phyloP scores from a whole-genome alignment of 108 stramenopile genomes.

The Skeletonema costatum region DNA sequence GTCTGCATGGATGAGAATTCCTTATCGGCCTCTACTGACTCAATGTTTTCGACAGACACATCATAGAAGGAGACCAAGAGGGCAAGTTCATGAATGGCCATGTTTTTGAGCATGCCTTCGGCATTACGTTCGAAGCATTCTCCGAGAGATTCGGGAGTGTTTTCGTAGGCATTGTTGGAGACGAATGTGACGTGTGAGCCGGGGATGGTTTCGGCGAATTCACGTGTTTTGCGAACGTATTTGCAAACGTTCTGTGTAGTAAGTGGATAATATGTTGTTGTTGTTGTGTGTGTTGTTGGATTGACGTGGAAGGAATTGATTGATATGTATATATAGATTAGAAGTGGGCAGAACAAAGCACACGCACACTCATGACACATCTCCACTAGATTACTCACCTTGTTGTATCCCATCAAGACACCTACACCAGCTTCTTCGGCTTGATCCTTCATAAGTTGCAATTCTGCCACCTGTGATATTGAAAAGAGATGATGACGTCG shows the following conservation, averaged over 20 bases:
- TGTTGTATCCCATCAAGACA: slow-evolving; percentile 94
- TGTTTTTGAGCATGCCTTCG: slow-evolving; percentile 96
- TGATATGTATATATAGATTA: too few species aligned
- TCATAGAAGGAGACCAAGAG: slow-evolving; percentile 90
- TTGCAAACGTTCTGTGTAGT: slow-evolving; percentile 81
- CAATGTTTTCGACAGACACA: slow-evolving; percentile 89
- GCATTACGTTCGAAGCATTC: slow-evolving; percentile 94
- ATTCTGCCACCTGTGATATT: slow-evolving; percentile 28
- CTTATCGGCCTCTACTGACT: slow-evolving; percentile 77
- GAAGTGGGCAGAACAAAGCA: too few species aligned
- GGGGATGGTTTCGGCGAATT: slow-evolving; percentile 71
- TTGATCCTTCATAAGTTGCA: slow-evolving; percentile 75
- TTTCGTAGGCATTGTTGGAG: slow-evolving; percentile 91
- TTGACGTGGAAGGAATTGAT: too few species aligned
- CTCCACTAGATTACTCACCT: slow-evolving; percentile 26
- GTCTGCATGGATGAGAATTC: slow-evolving; percentile 86
- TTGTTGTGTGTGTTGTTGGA: background rate
- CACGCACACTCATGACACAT: too few species aligned
- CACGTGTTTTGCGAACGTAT: slow-evolving; percentile 87
- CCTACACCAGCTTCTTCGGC: slow-evolving; percentile 75
- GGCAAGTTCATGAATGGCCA: slow-evolving; percentile 93
- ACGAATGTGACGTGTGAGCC: slow-evolving; percentile 88
- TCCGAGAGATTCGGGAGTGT: slow-evolving; percentile 84
- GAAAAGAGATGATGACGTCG: too few species aligned
- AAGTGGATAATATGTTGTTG: background rate